Evolutionary conservation across 306 rosid genomes (phyloP).

Genomic region (Dryas octopetala): DNA sequence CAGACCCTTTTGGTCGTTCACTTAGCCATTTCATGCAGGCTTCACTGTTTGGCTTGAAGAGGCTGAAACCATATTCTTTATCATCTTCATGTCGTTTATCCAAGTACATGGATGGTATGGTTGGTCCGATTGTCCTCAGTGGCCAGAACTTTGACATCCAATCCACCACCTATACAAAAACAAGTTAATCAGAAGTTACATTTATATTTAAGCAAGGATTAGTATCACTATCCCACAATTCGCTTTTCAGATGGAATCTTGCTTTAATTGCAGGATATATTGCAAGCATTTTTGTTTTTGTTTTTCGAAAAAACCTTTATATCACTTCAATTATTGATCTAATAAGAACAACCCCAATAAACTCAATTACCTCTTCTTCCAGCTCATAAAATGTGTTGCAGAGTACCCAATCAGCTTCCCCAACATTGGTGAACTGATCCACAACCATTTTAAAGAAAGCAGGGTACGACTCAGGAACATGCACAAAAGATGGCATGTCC

Average conservation of each 20-base stretch:
- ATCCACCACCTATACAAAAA: constrained; percentile 18
- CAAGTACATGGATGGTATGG: constrained; percentile 36
- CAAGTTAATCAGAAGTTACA: too few relatives aligned
- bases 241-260: too few relatives aligned
- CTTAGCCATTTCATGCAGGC: constrained; percentile 37
- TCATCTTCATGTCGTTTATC: constrained; percentile 37
- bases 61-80: constrained; percentile 25
- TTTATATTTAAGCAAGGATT: background rate
- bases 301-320: background rate
- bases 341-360: background rate
- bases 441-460: background rate
- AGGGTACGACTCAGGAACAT: background rate
- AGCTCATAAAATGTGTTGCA: constrained; percentile 37
- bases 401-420: constrained; percentile 42
- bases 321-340: background rate
- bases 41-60: constrained; percentile 30
- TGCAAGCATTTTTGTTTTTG: too few relatives aligned
- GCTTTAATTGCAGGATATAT: too few relatives aligned
- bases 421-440: constrained; percentile 36
- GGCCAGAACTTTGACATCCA: constrained; percentile 38
- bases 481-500: constrained; percentile 46
- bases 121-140: constrained; percentile 43
- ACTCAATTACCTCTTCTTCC: constrained; percentile 27
- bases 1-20: constrained; percentile 26
- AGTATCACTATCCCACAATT: background rate